phyloP scores from a whole-genome alignment of 331 rosid genomes.

The Ulmus americana region DNA sequence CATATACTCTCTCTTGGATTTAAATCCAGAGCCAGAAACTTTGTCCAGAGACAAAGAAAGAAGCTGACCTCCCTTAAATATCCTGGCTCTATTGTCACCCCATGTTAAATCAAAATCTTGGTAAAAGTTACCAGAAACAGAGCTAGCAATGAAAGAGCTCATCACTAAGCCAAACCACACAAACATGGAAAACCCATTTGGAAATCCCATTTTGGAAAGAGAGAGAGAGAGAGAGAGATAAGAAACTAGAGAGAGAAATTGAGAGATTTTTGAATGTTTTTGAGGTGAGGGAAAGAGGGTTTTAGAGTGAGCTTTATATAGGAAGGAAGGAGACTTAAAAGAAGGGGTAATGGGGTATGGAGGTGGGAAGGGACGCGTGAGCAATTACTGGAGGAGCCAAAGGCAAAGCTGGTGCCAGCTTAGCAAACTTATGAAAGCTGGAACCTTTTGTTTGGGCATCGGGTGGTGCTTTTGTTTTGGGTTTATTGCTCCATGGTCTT shows the following conservation, averaged over 20 bases:
- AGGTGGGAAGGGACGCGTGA: slow-evolving; percentile 47
- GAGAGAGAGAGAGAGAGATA: not conserved
- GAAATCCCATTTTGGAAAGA: slow-evolving; percentile 32
- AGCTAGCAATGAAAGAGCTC: slow-evolving; percentile 31
- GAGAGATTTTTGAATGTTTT: slow-evolving; percentile 8
- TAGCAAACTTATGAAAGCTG: slow-evolving; percentile 48
- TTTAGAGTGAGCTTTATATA: slow-evolving; percentile 27
- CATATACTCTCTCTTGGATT: slow-evolving; percentile 53
- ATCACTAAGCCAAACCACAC: slow-evolving; percentile 24
- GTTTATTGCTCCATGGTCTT: not conserved
- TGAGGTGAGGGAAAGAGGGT: slow-evolving; percentile 24
- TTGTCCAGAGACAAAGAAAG: slow-evolving; percentile 66
- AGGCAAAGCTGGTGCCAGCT: slow-evolving; percentile 57
- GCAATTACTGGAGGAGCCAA: slow-evolving; percentile 23
- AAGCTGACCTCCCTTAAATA: slow-evolving; percentile 53
- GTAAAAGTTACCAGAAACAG: slow-evolving; percentile 43
- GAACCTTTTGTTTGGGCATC: slow-evolving; percentile 53
- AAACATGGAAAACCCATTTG: slow-evolving; percentile 14
- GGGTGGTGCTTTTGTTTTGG: slow-evolving; percentile 10
- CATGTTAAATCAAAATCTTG: slow-evolving; percentile 68
- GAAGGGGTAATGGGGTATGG: slow-evolving; percentile 13
- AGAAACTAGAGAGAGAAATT: not conserved
- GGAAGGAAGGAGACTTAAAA: slow-evolving; percentile 1
- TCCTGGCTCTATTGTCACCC: slow-evolving; percentile 63
- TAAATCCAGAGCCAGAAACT: slow-evolving; percentile 77